Evolutionary conservation across 805 yeast genomes (phyloP).

Genomic region (Lipomyces chichibuensis): DNA sequence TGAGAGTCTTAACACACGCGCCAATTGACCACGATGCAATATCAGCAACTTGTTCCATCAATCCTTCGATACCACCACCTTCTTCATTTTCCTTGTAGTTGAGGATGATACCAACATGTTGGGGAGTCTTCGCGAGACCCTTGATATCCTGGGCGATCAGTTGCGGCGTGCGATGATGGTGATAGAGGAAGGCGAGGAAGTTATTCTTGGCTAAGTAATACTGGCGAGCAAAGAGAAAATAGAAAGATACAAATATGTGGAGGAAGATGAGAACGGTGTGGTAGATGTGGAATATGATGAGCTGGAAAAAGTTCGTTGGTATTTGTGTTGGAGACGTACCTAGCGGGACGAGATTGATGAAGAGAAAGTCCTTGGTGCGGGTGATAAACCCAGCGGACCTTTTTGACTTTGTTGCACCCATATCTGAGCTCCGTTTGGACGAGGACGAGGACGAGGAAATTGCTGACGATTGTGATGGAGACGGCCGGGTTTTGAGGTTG

Average conservation of each 20-base stretch:
- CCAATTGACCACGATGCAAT: conserved; percentile 85
- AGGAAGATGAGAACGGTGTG: conserved; percentile 31
- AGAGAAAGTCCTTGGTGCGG: conserved; percentile 12
- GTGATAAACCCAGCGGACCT: background rate
- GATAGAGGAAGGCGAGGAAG: conserved; percentile 35
- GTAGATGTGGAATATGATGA: conserved; percentile 26
- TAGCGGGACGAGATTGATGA: conserved; percentile 18
- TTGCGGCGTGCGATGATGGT: conserved; percentile 63
- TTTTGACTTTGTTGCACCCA: background rate
- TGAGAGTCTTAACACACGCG: conserved; percentile 73
- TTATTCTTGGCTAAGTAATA: conserved; percentile 33
- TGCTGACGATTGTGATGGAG: background rate
- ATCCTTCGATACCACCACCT: conserved; percentile 85
- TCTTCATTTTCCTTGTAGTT: conserved; percentile 75
- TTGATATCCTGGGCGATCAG: conserved; percentile 81
- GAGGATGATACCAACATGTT: conserved; percentile 72
- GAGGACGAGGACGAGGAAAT: background rate
- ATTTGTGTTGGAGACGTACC: conserved; percentile 14
- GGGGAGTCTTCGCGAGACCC: conserved; percentile 75
- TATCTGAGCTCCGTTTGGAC: background rate
- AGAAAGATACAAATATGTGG: conserved; percentile 31
- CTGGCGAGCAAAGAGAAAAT: conserved; percentile 7
- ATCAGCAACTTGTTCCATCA: conserved; percentile 76
- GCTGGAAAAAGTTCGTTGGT: conserved; percentile 25
- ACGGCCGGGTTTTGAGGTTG: background rate